phyloP scores from a whole-genome alignment of 768 basidiomycete genomes.

The Strobilomyces echinocephalus region DNA sequence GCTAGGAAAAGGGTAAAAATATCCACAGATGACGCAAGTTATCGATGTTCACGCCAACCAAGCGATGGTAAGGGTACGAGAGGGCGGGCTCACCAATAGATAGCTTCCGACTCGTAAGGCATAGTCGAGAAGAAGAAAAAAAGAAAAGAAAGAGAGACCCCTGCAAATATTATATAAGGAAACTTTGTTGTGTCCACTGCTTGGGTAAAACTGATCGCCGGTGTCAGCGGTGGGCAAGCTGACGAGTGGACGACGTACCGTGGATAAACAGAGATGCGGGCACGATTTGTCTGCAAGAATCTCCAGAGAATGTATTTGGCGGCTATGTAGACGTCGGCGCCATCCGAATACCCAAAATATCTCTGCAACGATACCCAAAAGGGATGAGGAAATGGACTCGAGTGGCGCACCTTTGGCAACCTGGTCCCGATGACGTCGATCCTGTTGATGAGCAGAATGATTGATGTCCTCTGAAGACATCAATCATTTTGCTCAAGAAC shows the following conservation, averaged over 20 bases:
- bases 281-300: slow-evolving; percentile 89
- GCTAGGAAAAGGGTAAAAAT: too few species aligned
- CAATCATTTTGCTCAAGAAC: too few species aligned
- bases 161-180: too few species aligned
- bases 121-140: too few species aligned
- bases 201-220: slow-evolving; percentile 60
- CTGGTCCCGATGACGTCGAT: slow-evolving; percentile 77
- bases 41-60: too few species aligned
- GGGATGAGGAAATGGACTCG: background rate
- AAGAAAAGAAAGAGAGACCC: too few species aligned
- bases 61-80: too few species aligned
- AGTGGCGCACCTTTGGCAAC: slow-evolving; percentile 43
- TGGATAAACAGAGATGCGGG: slow-evolving; percentile 81
- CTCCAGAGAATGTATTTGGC: slow-evolving; percentile 53
- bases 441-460: slow-evolving; percentile 68
- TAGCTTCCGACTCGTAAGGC: too few species aligned
- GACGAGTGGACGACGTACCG: slow-evolving; percentile 54
- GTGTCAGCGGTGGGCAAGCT: background rate
- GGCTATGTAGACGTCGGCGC: slow-evolving; percentile 78
- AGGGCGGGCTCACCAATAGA: too few species aligned
- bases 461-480: too few species aligned
- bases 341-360: slow-evolving; percentile 55
- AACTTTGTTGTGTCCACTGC: slow-evolving; percentile 84
- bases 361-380: slow-evolving; percentile 62
- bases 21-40: too few species aligned